Evolutionary conservation across 2,329 filamentous ascomycete genomes (phyloP).

Genomic region (Colletotrichum kahawae): DNA sequence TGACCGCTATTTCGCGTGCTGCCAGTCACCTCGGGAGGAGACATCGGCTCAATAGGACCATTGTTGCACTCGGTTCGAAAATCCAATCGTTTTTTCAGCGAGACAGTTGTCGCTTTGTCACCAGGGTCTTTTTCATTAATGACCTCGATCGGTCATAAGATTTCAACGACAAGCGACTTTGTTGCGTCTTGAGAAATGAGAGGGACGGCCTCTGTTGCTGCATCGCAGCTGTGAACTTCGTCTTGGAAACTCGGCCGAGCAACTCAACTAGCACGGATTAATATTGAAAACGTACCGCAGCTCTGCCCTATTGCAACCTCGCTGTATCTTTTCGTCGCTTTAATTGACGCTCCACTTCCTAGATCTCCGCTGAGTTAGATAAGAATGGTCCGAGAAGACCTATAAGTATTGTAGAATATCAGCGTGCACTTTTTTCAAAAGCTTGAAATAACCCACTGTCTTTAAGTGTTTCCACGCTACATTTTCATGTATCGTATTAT

Average conservation of each 20-base stretch:
- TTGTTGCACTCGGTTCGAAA: background rate
- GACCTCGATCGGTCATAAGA: background rate
- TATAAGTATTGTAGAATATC: background rate
- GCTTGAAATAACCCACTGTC: background rate
- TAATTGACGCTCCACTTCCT: background rate
- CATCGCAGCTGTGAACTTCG: background rate
- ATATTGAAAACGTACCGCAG: background rate
- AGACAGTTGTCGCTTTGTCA: background rate
- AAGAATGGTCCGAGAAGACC: background rate
- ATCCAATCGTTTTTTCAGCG: background rate
- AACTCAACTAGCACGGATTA: too few species aligned
- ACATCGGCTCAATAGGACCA: background rate
- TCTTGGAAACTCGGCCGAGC: background rate
- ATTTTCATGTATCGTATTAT: too few species aligned
- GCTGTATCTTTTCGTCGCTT: background rate
- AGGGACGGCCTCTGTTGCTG: background rate
- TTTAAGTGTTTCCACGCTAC: too few species aligned
- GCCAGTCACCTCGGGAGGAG: background rate
- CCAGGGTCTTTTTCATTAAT: background rate
- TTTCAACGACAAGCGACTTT: background rate
- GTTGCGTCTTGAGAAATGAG: background rate
- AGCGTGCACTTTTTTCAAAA: background rate
- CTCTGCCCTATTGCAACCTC: background rate
- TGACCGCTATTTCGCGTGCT: background rate
- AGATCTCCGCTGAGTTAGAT: too few species aligned